A percentile compares a stretch with the other conserved stretches of the same genome.
phyloP scores from a whole-genome alignment of 164 flowering plant species.

The Vitis vinifera region DNA sequence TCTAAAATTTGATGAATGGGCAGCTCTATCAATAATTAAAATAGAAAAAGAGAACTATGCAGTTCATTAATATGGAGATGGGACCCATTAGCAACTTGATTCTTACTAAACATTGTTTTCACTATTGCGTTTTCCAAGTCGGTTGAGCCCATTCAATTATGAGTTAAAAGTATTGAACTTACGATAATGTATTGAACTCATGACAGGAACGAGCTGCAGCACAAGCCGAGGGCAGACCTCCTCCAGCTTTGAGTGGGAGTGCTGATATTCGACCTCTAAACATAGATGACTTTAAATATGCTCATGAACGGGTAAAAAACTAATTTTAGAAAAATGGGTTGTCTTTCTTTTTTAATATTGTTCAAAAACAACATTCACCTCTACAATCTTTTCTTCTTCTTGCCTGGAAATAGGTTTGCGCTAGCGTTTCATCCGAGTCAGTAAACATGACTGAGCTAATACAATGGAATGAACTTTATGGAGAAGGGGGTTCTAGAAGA shows the following conservation, averaged over 20 bases:
- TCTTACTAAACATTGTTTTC: background rate
- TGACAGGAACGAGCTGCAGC: conserved; percentile 75
- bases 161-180: background rate
- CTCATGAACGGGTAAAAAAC: conserved; percentile 76
- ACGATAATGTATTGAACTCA: conserved; percentile 9
- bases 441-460: conserved; percentile 79
- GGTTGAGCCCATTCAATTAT: no score
- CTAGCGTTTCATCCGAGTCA: conserved; percentile 95
- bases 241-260: conserved; percentile 75
- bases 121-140: background rate
- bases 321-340: no score
- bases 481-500: conserved; percentile 91
- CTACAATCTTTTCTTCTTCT: background rate
- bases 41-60: background rate
- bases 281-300: conserved; percentile 78
- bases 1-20: background rate
- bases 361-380: no score
- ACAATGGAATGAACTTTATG: conserved; percentile 93
- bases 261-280: conserved; percentile 73
- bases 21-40: no score
- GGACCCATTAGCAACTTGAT: background rate
- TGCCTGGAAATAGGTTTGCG: conserved; percentile 61
- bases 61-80: background rate
- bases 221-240: conserved; percentile 66
- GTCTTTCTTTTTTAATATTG: no score